Base-by-base conservation (phyloP, 1,284 basidiomycete species). In the Tylopilus orsonianus region DNA sequence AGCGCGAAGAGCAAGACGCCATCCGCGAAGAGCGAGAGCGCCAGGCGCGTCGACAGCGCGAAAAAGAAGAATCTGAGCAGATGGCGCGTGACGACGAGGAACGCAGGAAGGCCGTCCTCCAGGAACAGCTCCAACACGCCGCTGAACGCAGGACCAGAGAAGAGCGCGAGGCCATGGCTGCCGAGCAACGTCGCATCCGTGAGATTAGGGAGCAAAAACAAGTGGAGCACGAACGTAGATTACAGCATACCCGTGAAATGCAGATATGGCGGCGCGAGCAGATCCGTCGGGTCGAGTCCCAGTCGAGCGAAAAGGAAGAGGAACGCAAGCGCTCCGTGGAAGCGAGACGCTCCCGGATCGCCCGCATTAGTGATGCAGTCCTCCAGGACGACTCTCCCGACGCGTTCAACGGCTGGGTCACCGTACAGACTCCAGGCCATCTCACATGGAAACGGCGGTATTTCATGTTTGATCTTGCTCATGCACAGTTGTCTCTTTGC, bases 401-500 rank as follows among this genome's bases (percentile, higher is more conserved):
- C 12, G 56, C 76, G n/a, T 61, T 79, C 54, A 72, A 71, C 6
- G 86, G 85, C 0, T 86, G 83, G 81, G 75, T 85, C 5, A 85
- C 83, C 1, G 69, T 88, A 36, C 85, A 87, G 61, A 74, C 73
- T 2, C 68, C 72, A 18, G 77, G 79, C 19, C 75, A 71, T 9
- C 61, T 81, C 47, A 71, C 75, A 0, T 88, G 86, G 86, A 83
- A 80, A 58, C 73, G 86, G 48, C 71, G 85, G 18, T 86, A 78
- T 56, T 86, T 78, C 64, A 79, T 78, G 62, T 73, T 87, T 46
- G 63, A 70, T 73, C 49, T 78, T 73, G 18, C 71, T 67, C 41
- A 69, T 61, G 18, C 62, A 0, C 54, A 60, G n/a, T 5, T 84
- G 30, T 69, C 72, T 38, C 70, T 88, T 37, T 83, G 79, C 60